Base-by-base conservation (phyloP, 257 asterid species). In the Jacaranda copaia region DNA sequence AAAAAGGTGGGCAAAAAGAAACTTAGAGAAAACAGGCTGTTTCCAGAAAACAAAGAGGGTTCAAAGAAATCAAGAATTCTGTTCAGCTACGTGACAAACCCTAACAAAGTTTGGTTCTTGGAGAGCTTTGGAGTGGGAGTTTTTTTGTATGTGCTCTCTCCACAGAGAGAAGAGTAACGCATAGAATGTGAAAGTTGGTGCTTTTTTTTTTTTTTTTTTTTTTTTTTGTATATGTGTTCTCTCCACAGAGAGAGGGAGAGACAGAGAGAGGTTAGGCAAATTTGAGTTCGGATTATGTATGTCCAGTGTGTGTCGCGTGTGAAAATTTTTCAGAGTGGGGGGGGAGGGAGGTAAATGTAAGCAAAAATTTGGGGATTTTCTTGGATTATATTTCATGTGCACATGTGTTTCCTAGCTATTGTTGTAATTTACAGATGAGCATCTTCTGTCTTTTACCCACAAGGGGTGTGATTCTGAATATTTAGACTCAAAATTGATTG, bases 41-140 rank as follows among this genome's bases (percentile, higher is more conserved):
- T 35, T 35, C 70, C 43, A 61, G 39, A 56, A 72, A 66, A 56
- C 32, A 40, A 68, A 20, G 42, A 42, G 65, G 35, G 72, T 77
- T 60, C 8, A 6, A 16, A 75, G 13, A 32, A 69, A 68, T 68
- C 61, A 43, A 71, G 59, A 48, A 66, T 49, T 70, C 7, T 51
- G 52, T 58, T 40, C 69, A 60, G 57, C 66, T 74, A 40, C 32
- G 55, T 8, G 38, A 52, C 9, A 78, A 81, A 81, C 88, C 88
- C 85, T 81, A 84, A 76, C 15, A 20, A 19, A 63, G 76, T 64
- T 60, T 0, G 9, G 18, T 62, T 53, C 25, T 53, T 53, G 74
- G 75, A 18, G 56, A 35, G 78, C 73, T 78, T 84, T 5, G 60
- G 63, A 7, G 74, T 53, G 62, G 53, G 81, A 80, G 66, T 81